Evolutionary conservation across 352 stramenopile genomes (phyloP).

Genomic region (Phytopythium litorale): DNA sequence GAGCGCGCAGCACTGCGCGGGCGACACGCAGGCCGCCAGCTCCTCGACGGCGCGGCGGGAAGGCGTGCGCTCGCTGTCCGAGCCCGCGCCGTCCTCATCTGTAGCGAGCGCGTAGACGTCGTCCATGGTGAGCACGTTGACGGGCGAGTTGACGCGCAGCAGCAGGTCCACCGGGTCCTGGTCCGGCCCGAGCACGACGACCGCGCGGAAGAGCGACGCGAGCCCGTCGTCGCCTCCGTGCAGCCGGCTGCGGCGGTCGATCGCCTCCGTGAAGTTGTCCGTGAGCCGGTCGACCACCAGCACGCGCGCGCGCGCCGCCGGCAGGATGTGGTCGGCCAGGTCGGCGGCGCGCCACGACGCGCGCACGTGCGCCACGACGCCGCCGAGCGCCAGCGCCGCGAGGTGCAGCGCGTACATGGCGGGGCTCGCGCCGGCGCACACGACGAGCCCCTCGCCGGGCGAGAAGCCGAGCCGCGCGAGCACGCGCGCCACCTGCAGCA

Average conservation of each 20-base stretch:
- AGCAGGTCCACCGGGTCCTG: conserved; percentile 20
- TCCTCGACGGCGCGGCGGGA: conserved; percentile 26
- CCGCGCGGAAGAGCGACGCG: conserved; percentile 23
- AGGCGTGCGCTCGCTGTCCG: conserved; percentile 15
- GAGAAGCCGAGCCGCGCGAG: conserved; percentile 53
- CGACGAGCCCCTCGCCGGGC: conserved; percentile 52
- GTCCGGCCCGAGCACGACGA: conserved; percentile 36
- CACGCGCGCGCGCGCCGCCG: conserved; percentile 41
- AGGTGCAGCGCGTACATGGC: conserved; percentile 59
- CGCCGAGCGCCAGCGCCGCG: conserved; percentile 47
- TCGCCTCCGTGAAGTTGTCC: conserved; percentile 37
- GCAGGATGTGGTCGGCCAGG: conserved; percentile 49
- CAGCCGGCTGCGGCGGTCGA: conserved; percentile 20
- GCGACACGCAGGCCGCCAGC: conserved; percentile 22
- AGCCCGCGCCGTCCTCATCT: conserved; percentile 16
- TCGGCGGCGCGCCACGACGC: conserved; percentile 47
- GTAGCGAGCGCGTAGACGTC: conserved; percentile 33
- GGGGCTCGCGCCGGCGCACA: conserved; percentile 38
- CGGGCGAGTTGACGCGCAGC: conserved; percentile 21
- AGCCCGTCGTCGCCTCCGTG: not conserved
- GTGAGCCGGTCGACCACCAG: conserved; percentile 57
- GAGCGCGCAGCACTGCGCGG: conserved; percentile 48
- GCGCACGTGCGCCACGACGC: conserved; percentile 55
- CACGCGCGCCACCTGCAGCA: conserved; percentile 30
- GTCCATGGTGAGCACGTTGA: conserved; percentile 43